These are phyloP conservation scores for Acanthamoeba sp. DNA, from an alignment of 208 protist genomes.

Conservation along the genomic window DNA sequence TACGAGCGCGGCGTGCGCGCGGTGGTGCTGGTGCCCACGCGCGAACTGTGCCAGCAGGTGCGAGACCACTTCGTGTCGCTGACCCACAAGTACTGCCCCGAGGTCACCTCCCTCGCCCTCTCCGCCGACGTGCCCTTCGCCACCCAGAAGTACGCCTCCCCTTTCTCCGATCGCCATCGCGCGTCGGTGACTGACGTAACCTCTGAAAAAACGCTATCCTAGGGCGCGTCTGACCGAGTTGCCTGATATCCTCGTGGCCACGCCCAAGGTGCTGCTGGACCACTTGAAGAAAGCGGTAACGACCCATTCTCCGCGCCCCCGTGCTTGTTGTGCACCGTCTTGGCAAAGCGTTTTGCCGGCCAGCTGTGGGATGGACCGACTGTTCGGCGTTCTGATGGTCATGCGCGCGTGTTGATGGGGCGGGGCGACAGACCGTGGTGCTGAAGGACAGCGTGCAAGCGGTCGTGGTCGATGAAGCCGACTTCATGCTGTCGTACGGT, in stretches of 20 bases:
- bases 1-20: conserved; percentile 89
- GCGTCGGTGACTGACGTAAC: background rate
- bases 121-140: conserved; percentile 77
- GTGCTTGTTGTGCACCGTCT: background rate
- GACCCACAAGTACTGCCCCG: conserved; percentile 70
- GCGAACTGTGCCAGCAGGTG: conserved; percentile 97
- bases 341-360: too few relatives aligned
- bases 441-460: conserved; percentile 87
- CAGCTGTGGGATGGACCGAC: too few relatives aligned
- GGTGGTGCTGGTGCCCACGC: conserved; percentile 96
- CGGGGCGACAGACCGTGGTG: background rate
- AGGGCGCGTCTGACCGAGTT: conserved; percentile 79
- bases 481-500: conserved; percentile 95
- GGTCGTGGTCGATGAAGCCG: conserved; percentile 97
- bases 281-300: conserved; percentile 81
- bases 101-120: conserved; percentile 74
- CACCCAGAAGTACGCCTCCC: conserved; percentile 80
- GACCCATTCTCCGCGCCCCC: background rate
- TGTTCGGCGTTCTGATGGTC: too few relatives aligned
- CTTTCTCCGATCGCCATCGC: too few relatives aligned
- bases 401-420: too few relatives aligned
- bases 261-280: conserved; percentile 84
- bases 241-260: conserved; percentile 88
- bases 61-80: conserved; percentile 34
- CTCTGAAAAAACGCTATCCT: too few relatives aligned